Evolutionary conservation across 331 rosid genomes (phyloP), one percentile per base, ranked within the genome.

Genomic region (Rhamnella rubrinervis): DNA sequence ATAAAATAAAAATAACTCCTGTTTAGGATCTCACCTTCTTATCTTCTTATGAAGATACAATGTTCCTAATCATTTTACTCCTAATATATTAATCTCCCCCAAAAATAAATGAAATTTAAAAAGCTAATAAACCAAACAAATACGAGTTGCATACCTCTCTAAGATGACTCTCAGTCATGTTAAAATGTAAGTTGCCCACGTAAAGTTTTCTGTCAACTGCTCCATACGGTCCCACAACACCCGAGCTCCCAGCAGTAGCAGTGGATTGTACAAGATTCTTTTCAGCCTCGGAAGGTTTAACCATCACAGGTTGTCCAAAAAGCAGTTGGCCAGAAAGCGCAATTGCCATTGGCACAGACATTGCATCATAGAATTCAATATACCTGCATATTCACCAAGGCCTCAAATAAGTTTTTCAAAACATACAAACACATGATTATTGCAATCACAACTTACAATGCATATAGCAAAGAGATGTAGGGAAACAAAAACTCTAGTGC

Each of bases 321-420:
- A 93, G 96, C 61, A 93, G 88, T 73, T 88, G 96, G 56, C 97
- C 98, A 55, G 98, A 91, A 73, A 93, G 89, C 21, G 98, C 98
- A 75, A 93, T 93, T 66, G 97, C 98, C 97, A 93, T 89, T 40
- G 98, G 98, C 84, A 93, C 98, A 63, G 96, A 87, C 98, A 93
- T 88, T 6, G 87, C 96, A 76, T 93, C 98, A 78, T 87, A 93
- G 80, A 93, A 93, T 83, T 93, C 98, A 84, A 93, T 88, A 78
- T 93, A 93, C 91, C 98, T 91, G 92, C 92, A 88, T 75, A 58
- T 83, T 53, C 79, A 82, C 57, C 53, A 64, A 72, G 57, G 75
- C 58, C 75, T 78, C 50, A 72, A 67, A 72, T 92, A 82, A 91
- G 83, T 68, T 81, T 65, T 75, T 55, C 78, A 76, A 71, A 77